A percentile compares a stretch with the other conserved stretches of the same genome.
Evolutionary conservation across 2,329 filamentous ascomycete species (phyloP).

Genomic region (Waltergamsia citrina): DNA sequence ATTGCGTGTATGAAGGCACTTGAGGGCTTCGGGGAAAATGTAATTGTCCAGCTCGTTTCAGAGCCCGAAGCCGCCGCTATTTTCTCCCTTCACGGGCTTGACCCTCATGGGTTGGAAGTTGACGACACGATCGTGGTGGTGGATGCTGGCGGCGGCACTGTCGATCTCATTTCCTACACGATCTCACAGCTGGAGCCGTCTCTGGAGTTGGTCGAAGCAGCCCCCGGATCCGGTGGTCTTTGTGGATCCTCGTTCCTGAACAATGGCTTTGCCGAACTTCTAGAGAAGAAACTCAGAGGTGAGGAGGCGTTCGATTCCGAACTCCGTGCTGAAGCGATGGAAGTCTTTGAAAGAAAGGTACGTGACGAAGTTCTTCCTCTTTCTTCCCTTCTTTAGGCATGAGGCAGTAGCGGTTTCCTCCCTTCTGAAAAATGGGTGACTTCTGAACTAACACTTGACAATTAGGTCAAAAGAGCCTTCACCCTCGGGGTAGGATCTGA

Average conservation of each 20-base stretch:
- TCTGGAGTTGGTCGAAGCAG: constrained; percentile 33
- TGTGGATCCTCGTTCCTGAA: constrained; percentile 37
- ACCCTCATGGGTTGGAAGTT: constrained; percentile 25
- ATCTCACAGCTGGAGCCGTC: constrained; percentile 30
- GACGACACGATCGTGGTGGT: constrained; percentile 39
- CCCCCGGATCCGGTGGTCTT: constrained; percentile 32
- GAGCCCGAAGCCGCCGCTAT: neutral
- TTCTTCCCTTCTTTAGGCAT: neutral
- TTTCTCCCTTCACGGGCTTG: constrained; percentile 18
- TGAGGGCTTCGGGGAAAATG: constrained; percentile 18
- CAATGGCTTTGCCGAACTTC: constrained; percentile 29
- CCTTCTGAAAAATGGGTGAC: too few species aligned
- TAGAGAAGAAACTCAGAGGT: constrained; percentile 26
- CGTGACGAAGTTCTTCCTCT: constrained; percentile 3
- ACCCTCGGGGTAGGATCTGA: constrained; percentile 17
- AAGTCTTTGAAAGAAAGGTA: constrained; percentile 29
- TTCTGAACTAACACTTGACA: too few species aligned
- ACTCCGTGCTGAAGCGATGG: constrained; percentile 26
- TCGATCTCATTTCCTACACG: constrained; percentile 40
- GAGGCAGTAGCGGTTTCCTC: too few species aligned
- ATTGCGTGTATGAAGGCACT: constrained; percentile 28
- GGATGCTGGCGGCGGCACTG: constrained; percentile 41
- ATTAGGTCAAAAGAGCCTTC: constrained; percentile 24
- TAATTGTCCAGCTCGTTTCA: constrained; percentile 29
- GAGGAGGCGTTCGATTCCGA: constrained; percentile 29